Base-by-base conservation (phyloP, 768 basidiomycete genomes). In the Tubosaeta sp. region DNA sequence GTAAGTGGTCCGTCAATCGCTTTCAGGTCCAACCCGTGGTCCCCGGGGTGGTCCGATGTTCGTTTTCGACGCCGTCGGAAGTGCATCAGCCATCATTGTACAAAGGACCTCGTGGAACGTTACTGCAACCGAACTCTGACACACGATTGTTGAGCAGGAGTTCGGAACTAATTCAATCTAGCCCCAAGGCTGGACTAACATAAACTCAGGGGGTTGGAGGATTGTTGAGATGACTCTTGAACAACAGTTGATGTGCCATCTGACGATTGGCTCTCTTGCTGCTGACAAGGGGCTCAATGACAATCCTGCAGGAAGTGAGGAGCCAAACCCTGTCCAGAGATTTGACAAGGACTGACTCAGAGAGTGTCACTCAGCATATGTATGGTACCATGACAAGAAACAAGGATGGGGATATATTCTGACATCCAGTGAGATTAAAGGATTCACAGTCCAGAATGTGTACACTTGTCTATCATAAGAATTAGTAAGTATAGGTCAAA, bases 401-500 rank as follows among this genome's bases (percentile, higher is more conserved):
- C 22, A 1, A 5, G 11, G 11, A n/a, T 35, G 13, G 5, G 17
- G 38, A 17, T 39, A 22, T 22, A 13, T 39, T 35, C 6, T 22
- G 17, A 5, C 4, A 34, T 14, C 33, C 33, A 11, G 11, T 39
- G 17, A 39, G n/a, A 22, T 39, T 11, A 17, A 22, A 4, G 17
- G 12, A 39, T 39, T 39, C 12, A 39, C 11, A 19, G 12, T 22
- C 12, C 38, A 10, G 12, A 10, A 39, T 11, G 19, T 22, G 22
- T 11, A 11, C 19, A 17, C 38, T 22, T 38, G n/a, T 10, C 37
- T n/a, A 38, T 6, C 3, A 38, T 19, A 14, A 43, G 2, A 13
- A 13, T 70, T 69, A 0, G 76, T 75, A 47, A 14, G 22, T 34
- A 19, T n/a, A 12, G 8, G 22, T 46, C 19, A 22, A 35, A 35